phyloP scores from a whole-genome alignment of 257 asterid species.

The Nicotiana attenuata region DNA sequence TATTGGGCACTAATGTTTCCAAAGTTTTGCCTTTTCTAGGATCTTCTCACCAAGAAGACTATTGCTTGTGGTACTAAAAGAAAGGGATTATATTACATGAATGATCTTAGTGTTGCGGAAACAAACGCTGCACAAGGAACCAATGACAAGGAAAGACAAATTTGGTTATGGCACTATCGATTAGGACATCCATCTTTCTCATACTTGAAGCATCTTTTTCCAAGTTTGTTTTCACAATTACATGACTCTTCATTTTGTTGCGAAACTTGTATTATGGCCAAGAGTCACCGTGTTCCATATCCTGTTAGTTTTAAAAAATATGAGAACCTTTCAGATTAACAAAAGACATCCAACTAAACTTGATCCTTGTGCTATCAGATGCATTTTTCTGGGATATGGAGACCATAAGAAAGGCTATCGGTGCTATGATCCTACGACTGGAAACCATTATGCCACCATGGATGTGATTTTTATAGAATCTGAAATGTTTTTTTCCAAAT shows the following conservation, averaged over 20 bases:
- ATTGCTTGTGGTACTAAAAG: constrained; percentile 7
- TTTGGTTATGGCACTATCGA: constrained; percentile 8
- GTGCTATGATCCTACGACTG: too few relatives aligned
- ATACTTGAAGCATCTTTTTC: not conserved
- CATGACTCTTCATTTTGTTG: too few relatives aligned
- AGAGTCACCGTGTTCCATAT: too few relatives aligned
- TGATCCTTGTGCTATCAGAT: too few relatives aligned
- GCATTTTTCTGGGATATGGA: too few relatives aligned
- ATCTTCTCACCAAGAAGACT: constrained; percentile 11
- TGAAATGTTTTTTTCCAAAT: not conserved
- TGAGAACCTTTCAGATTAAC: too few relatives aligned
- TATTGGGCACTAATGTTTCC: not conserved
- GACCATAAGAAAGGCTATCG: too few relatives aligned
- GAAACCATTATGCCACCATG: too few relatives aligned
- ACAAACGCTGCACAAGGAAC: too few relatives aligned
- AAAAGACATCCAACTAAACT: too few relatives aligned
- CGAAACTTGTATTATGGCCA: too few relatives aligned
- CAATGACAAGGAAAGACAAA: not conserved
- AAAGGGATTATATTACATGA: constrained; percentile 1
- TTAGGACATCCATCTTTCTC: not conserved
- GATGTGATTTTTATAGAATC: not conserved
- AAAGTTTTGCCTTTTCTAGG: not conserved
- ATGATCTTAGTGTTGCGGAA: not conserved
- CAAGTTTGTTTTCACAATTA: not conserved
- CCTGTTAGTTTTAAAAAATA: too few relatives aligned